Evolutionary conservation across 768 basidiomycete species (phyloP).

Genomic region (Kwoniella sp.): DNA sequence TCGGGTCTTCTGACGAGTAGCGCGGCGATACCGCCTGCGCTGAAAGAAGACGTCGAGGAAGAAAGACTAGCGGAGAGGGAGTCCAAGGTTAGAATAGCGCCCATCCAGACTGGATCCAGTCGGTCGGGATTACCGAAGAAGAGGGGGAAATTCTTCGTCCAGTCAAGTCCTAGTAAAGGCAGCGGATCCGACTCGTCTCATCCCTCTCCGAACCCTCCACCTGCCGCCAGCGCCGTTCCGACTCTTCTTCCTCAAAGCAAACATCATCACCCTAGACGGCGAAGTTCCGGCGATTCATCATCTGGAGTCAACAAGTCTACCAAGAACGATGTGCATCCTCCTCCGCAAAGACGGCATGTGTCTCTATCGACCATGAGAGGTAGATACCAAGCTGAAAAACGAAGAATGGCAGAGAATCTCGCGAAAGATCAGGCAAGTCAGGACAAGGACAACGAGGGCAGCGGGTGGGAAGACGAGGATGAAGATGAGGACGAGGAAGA

Average conservation of each 20-base stretch:
- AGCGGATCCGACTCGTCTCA: constrained; percentile 42
- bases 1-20: constrained; percentile 21
- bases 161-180: constrained; percentile 43
- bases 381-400: constrained; percentile 46
- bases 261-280: constrained; percentile 13
- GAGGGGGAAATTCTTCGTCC: constrained; percentile 53
- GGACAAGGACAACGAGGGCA: constrained; percentile 45
- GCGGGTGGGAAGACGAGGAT: constrained; percentile 50
- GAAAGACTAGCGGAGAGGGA: constrained; percentile 13
- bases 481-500: constrained; percentile 40
- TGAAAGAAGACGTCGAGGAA: constrained; percentile 40
- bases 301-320: constrained; percentile 7
- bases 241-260: not conserved
- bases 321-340: constrained; percentile 4
- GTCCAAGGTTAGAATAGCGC: constrained; percentile 11
- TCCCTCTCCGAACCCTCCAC: constrained; percentile 21
- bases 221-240: not conserved
- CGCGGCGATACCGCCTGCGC: constrained; percentile 22
- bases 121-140: constrained; percentile 31
- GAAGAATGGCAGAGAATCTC: constrained; percentile 47
- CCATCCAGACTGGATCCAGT: constrained; percentile 7
- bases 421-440: constrained; percentile 35
- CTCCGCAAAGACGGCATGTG: constrained; percentile 36
- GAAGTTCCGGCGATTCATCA: constrained; percentile 38
- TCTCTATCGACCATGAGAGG: constrained; percentile 54